These are phyloP conservation scores for Chlorella sp. DNA, from an alignment of 139 green algal species.

Conservation along the genomic window DNA sequence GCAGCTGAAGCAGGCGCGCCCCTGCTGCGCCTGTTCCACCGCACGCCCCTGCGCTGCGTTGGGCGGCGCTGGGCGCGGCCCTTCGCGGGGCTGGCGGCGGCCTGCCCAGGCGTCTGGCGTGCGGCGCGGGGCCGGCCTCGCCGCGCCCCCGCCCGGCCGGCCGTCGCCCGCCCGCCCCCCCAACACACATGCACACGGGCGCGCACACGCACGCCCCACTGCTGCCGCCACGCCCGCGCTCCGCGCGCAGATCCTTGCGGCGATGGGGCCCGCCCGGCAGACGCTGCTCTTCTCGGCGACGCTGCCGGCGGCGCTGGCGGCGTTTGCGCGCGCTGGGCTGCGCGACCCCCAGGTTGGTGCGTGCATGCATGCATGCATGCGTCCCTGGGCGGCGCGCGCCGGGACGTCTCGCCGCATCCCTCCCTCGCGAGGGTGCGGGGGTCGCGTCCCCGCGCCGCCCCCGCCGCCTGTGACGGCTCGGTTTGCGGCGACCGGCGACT, in stretches of 20 bases:
- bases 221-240: not conserved
- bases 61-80: too few species aligned
- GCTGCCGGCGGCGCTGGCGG: constrained; percentile 86
- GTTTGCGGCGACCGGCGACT: too few species aligned
- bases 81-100: too few species aligned
- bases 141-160: not conserved
- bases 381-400: too few species aligned
- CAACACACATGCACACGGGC: not conserved
- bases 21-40: too few species aligned
- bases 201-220: not conserved
- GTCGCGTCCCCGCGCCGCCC: too few species aligned
- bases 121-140: not conserved
- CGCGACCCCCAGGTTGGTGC: constrained; percentile 73
- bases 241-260: constrained; percentile 66
- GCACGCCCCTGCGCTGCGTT: too few species aligned
- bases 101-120: not conserved
- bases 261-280: constrained; percentile 75
- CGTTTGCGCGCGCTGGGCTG: constrained; percentile 92
- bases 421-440: too few species aligned
- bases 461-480: too few species aligned
- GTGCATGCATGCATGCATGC: not conserved
- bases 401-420: too few species aligned
- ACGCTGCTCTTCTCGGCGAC: constrained; percentile 97
- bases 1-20: constrained; percentile 64
- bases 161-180: not conserved